phyloP scores from a whole-genome alignment of 257 asterid species.

The Penstemon davidsonii region DNA sequence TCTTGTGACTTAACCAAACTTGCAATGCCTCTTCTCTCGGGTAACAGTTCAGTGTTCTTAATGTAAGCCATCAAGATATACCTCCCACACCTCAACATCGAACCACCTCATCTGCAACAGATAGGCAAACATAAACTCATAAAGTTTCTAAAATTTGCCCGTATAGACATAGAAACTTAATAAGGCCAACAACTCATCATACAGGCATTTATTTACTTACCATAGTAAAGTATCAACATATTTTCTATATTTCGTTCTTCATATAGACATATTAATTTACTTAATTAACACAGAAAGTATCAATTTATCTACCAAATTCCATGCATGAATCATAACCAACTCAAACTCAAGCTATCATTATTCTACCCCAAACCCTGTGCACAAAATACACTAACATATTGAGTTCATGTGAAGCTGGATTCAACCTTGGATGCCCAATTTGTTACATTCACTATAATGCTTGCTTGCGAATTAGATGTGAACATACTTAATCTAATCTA shows the following conservation, averaged over 20 bases:
- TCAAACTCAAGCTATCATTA: neutral
- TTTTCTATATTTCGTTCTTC: no score
- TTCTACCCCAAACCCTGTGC: neutral
- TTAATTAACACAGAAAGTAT: no score
- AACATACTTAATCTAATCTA: neutral
- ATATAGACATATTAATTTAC: no score
- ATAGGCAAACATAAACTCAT: neutral
- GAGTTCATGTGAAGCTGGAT: neutral
- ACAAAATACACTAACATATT: neutral
- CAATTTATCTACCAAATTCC: no score
- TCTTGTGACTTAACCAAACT: slow-evolving; percentile 24
- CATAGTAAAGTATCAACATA: no score
- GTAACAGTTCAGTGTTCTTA: slow-evolving; percentile 43
- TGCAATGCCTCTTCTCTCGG: slow-evolving; percentile 48
- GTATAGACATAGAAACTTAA: neutral
- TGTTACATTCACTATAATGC: neutral
- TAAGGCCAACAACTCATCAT: neutral
- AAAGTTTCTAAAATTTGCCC: neutral
- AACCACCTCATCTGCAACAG: slow-evolving; percentile 51
- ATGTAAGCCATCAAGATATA: slow-evolving; percentile 51
- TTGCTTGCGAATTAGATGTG: neutral
- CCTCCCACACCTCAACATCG: slow-evolving; percentile 32
- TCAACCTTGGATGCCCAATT: neutral
- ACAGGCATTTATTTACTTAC: no score
- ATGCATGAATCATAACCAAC: neutral